These are phyloP conservation scores for Herpetomonas tarakana DNA, from an alignment of 208 protist species.

Conservation along the genomic window DNA sequence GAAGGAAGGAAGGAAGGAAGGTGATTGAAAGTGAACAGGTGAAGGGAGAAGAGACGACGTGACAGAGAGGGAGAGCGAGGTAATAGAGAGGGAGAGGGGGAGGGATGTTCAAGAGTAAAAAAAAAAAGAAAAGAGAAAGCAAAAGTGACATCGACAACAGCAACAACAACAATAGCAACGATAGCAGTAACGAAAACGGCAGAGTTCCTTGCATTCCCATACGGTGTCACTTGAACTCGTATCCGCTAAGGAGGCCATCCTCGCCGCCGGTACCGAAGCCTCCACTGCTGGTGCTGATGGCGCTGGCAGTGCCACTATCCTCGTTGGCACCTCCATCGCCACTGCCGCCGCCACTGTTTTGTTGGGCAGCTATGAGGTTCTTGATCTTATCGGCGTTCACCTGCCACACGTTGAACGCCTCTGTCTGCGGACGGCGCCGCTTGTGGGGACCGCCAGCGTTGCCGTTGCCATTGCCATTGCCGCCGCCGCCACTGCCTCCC, in stretches of 20 bases:
- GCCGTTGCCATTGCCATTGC: background rate
- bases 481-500: background rate
- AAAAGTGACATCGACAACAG: constrained; percentile 10
- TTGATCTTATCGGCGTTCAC: background rate
- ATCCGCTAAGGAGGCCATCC: too few relatives aligned
- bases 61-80: background rate
- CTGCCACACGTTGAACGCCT: background rate
- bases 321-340: too few relatives aligned
- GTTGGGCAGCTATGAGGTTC: background rate
- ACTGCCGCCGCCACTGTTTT: too few relatives aligned
- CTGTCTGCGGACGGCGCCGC: background rate
- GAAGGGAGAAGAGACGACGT: background rate
- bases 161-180: too few relatives aligned
- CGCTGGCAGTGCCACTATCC: too few relatives aligned
- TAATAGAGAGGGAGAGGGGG: too few relatives aligned
- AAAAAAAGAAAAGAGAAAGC: constrained; percentile 12
- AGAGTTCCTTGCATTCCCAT: too few relatives aligned
- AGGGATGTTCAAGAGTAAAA: background rate
- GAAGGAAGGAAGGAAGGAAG: too few relatives aligned
- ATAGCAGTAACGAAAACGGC: too few relatives aligned
- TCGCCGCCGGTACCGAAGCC: too few relatives aligned
- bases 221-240: too few relatives aligned
- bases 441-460: background rate
- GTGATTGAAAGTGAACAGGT: background rate
- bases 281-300: too few relatives aligned